Percentiles rank a stretch among this genome's conserved stretches.
Conservation (phyloP, 139 green algal genomes). For the Mesotaenium endlicherianum region DNA sequence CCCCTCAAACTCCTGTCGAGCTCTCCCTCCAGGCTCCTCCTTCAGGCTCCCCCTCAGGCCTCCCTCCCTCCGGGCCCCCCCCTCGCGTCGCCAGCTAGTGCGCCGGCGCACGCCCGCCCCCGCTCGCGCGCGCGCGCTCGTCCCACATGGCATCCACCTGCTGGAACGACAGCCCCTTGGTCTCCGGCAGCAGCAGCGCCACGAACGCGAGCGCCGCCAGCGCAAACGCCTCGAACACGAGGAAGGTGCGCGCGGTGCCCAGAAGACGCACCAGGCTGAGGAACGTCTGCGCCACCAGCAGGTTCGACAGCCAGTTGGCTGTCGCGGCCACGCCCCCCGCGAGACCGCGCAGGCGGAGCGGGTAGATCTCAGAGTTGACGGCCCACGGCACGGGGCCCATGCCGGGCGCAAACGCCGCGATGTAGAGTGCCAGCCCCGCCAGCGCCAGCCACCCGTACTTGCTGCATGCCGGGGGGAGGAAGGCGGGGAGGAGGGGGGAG, state of each 20-base stretch:
- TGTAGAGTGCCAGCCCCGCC: conserved; percentile 61
- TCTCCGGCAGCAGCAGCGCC: conserved; percentile 62
- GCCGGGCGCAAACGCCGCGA: conserved; percentile 69
- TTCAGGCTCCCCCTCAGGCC: no score
- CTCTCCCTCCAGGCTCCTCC: no score
- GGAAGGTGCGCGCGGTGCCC: conserved; percentile 60
- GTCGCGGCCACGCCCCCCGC: conserved; percentile 60
- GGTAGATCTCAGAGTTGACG: conserved; percentile 74
- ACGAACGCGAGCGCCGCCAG: conserved; percentile 55
- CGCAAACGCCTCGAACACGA: conserved; percentile 56
- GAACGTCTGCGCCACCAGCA: conserved; percentile 67
- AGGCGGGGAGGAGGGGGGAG: no score
- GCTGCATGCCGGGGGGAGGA: no score
- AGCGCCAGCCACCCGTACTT: conserved; percentile 56
- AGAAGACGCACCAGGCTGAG: conserved; percentile 56
- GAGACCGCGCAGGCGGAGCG: conserved; percentile 35
- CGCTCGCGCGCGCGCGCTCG: no score
- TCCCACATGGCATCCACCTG: conserved; percentile 36
- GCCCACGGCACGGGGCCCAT: conserved; percentile 75
- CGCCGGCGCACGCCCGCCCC: no score
- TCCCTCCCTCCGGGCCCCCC: no score
- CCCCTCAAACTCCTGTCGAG: no score
- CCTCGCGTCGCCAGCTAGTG: no score
- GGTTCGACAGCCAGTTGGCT: conserved; percentile 73
- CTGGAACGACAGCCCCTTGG: conserved; percentile 61